Conservation (phyloP, 208 protist species). For the Trypanosoma conorhini region DNA sequence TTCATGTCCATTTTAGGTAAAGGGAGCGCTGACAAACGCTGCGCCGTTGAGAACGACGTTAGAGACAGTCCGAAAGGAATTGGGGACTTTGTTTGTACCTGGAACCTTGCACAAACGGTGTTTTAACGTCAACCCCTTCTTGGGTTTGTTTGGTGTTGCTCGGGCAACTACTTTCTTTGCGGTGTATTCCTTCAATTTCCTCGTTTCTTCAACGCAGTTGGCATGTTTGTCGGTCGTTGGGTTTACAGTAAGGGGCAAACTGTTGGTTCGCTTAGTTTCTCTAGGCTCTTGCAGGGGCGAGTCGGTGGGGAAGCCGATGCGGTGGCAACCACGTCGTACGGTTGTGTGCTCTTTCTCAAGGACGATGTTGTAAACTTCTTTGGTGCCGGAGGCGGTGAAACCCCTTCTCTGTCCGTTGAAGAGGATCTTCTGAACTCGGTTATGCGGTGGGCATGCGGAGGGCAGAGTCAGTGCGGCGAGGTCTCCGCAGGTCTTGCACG, state of each 20-base stretch:
- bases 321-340: slow-evolving; percentile 3
- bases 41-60: background rate
- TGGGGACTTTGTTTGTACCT: background rate
- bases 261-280: slow-evolving; percentile 8
- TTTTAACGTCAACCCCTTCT: background rate
- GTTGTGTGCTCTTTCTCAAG: slow-evolving; percentile 29
- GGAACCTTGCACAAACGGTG: background rate
- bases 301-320: background rate
- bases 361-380: slow-evolving; percentile 17
- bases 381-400: background rate
- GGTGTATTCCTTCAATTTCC: background rate
- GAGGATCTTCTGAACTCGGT: slow-evolving; percentile 21
- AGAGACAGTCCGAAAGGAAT: background rate
- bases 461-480: background rate
- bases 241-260: slow-evolving; percentile 20
- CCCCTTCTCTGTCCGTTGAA: background rate
- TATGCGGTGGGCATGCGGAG: slow-evolving; percentile 21
- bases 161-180: background rate
- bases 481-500: background rate
- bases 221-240: slow-evolving; percentile 27
- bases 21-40: background rate
- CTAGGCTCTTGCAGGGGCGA: background rate
- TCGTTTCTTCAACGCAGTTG: slow-evolving; percentile 12
- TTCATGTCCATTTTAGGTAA: background rate
- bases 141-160: background rate